phyloP scores from a whole-genome alignment of 257 asterid species.

The Nicotiana tomentosiformis region DNA sequence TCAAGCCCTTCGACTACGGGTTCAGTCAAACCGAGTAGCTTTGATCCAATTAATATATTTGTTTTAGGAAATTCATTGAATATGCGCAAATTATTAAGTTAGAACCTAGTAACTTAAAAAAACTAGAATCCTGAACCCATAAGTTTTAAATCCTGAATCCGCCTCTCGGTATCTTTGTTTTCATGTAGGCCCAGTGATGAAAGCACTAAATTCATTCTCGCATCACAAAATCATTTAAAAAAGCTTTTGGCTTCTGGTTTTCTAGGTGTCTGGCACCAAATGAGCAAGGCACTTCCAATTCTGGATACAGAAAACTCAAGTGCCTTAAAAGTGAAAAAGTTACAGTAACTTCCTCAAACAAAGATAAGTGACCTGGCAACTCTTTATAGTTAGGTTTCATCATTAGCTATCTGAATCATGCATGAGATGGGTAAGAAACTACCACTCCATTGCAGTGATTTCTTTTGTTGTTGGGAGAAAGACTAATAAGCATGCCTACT shows the following conservation, averaged over 20 bases:
- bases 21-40: too few species aligned
- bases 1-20: background rate
- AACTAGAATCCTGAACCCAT: too few species aligned
- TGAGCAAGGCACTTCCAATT: background rate
- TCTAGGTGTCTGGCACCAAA: background rate
- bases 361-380: conserved; percentile 2
- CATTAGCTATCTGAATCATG: conserved; percentile 1
- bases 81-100: too few species aligned
- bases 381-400: background rate
- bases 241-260: conserved; percentile 1
- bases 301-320: background rate
- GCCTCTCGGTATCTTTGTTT: background rate
- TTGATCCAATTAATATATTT: too few species aligned
- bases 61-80: too few species aligned
- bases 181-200: background rate
- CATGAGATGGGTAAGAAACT: background rate
- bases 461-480: too few species aligned
- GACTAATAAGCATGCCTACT: background rate
- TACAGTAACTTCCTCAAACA: background rate
- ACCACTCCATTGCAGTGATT: background rate
- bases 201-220: background rate
- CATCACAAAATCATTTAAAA: background rate
- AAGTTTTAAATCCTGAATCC: too few species aligned
- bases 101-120: too few species aligned
- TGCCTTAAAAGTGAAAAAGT: background rate